These are phyloP conservation scores for Chaetomium sp. DNA, from an alignment of 2,329 filamentous ascomycete species.

Conservation along the genomic window DNA sequence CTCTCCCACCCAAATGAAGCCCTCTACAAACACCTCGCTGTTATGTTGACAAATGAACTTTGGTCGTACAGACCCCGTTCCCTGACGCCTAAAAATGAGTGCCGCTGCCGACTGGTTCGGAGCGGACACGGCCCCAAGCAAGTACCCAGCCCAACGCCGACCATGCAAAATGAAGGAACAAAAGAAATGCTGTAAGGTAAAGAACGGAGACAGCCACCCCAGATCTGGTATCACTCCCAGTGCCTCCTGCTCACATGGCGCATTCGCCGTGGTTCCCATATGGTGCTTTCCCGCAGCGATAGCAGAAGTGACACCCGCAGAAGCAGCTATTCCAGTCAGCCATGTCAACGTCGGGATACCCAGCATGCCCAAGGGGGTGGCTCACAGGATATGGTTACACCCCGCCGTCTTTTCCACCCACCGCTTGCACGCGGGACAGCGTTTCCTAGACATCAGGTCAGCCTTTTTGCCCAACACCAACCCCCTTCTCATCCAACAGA, in stretches of 20 bases:
- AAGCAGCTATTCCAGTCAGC: conserved; percentile 24
- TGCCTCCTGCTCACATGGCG: conserved; percentile 15
- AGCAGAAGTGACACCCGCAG: conserved; percentile 31
- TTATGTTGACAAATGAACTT: neutral
- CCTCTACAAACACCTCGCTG: neutral
- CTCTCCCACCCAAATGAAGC: neutral
- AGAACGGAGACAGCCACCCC: neutral
- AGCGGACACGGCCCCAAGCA: neutral
- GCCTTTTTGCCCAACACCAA: neutral
- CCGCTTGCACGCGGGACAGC: conserved; percentile 27
- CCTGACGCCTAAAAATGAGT: neutral
- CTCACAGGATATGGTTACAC: conserved; percentile 32
- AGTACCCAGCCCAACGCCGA: neutral
- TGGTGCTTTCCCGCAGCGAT: conserved; percentile 27
- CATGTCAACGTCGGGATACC: neutral
- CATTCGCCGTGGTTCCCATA: conserved; percentile 13
- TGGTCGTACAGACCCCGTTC: neutral
- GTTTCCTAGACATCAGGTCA: conserved; percentile 19
- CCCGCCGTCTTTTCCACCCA: conserved; percentile 30
- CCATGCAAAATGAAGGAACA: neutral
- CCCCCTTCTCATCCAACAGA: neutral
- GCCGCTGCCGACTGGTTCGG: neutral
- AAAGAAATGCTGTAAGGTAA: neutral
- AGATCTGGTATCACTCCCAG: neutral
- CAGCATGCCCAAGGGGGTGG: neutral